Base-by-base conservation (phyloP, 164 flowering plant genomes). In the Saururus chinensis region DNA sequence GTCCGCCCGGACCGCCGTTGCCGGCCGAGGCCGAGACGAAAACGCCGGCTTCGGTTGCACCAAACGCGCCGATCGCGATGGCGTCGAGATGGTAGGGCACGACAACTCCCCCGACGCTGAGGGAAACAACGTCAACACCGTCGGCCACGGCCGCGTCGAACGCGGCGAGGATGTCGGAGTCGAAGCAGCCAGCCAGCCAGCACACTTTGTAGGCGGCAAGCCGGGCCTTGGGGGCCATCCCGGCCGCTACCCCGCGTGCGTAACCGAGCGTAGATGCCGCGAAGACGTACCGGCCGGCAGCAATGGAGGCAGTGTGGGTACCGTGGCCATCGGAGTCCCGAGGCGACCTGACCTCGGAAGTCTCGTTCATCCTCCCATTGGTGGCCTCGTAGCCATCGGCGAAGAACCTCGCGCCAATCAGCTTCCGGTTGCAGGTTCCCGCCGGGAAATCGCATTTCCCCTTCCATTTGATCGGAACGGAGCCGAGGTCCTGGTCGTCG, bases 301-400 rank as follows among this genome's bases (percentile, higher is more conserved):
- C 95, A 7, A 85, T 93, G 1, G 97, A 90, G 0, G 99, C 89
- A 0, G 99, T 93, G 78, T 93, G 99, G 0, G 96, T 90, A 7
- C 99, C 99, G 57, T 93, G 99, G 0, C 99, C 99, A 64, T 88
- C 96, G 16, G 92, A 79, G 68, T 93, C 99, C 8, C 96, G 65
- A 0, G 96, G 83, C 0, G 97, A 90, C 19, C 92, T 79, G 52
- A 7, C 66, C 81, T 89, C 96, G 7, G 72, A 35, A 4, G 96
- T 73, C 66, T 82, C 95, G 68, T 88, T 89, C 96, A 90, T 85
- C 63, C 69, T 76, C 6, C 95, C 97, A 61, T 82, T 88, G 1
- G 87, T 80, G 0, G 99, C 82, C 64, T 92, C 96, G 57, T 86
- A 90, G 0, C 99, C 99, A 1, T 40, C 64, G 64, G 66, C 73